Conservation (phyloP, 441 rosid genomes). For the Populus trichocarpa region DNA sequence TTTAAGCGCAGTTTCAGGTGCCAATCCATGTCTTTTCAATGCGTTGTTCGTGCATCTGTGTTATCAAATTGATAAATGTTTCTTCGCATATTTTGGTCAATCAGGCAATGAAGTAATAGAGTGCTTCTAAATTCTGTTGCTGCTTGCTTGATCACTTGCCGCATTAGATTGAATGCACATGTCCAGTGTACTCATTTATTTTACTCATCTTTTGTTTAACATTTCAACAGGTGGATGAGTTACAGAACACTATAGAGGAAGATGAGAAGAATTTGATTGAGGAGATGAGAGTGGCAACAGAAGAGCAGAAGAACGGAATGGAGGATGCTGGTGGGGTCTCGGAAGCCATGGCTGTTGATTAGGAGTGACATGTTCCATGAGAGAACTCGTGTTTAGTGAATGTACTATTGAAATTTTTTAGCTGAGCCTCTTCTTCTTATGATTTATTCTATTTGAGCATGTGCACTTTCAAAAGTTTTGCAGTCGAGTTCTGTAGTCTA, state of each 20-base stretch:
- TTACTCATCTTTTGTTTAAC: neutral
- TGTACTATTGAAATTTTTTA: neutral
- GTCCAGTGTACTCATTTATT: neutral
- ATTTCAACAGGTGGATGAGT: conserved; percentile 66
- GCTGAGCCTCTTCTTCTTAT: neutral
- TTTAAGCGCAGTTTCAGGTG: neutral
- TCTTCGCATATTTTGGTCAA: neutral
- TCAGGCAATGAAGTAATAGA: neutral
- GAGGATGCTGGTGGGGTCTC: conserved; percentile 54
- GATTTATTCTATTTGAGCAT: neutral
- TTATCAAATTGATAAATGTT: neutral
- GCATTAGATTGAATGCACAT: neutral
- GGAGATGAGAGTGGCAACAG: conserved; percentile 49
- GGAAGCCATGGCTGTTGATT: conserved; percentile 73
- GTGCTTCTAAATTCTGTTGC: neutral
- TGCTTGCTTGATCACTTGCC: neutral
- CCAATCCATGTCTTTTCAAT: neutral
- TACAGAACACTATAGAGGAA: conserved; percentile 64
- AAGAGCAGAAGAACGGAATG: conserved; percentile 57
- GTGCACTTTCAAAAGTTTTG: neutral
- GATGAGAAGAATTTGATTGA: conserved; percentile 63
- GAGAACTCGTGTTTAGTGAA: neutral
- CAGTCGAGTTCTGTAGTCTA: neutral
- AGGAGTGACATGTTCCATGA: conserved; percentile 14
- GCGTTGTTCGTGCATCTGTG: neutral